These are phyloP conservation scores for Colletotrichum sojae DNA, from an alignment of 2,329 filamentous ascomycete genomes.

Conservation along the genomic window DNA sequence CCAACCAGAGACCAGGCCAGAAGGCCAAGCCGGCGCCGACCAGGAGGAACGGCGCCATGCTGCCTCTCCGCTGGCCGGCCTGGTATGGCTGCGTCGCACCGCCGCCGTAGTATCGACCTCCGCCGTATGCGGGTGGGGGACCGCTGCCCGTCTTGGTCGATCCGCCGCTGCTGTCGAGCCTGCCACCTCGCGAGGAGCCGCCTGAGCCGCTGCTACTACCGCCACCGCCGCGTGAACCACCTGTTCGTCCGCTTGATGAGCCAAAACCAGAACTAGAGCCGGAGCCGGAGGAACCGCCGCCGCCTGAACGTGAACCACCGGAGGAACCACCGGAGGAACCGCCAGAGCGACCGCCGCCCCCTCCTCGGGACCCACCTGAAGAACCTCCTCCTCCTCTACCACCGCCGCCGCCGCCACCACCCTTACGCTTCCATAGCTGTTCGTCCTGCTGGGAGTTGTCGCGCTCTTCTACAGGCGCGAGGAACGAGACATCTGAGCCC, in stretches of 20 bases:
- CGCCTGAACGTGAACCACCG: constrained; percentile 24
- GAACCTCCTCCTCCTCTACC: constrained; percentile 52
- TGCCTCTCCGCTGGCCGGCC: constrained; percentile 57
- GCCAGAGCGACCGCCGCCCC: constrained; percentile 44
- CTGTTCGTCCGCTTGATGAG: constrained; percentile 45
- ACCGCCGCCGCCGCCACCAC: constrained; percentile 69
- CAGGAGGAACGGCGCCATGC: constrained; percentile 65
- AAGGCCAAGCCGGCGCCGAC: constrained; percentile 65
- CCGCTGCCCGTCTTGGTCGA: constrained; percentile 72
- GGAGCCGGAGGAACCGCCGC: neutral
- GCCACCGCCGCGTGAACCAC: constrained; percentile 25
- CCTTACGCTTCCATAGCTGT: constrained; percentile 72
- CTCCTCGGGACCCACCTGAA: constrained; percentile 39
- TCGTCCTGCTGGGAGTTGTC: constrained; percentile 46
- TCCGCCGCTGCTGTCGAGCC: constrained; percentile 60
- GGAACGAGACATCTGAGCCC: constrained; percentile 28
- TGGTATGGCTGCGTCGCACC: constrained; percentile 74
- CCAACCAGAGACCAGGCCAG: constrained; percentile 77
- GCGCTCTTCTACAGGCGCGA: constrained; percentile 41
- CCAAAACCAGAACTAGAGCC: constrained; percentile 38
- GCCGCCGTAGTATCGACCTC: constrained; percentile 76
- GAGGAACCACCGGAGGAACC: constrained; percentile 13
- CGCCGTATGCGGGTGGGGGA: constrained; percentile 69
- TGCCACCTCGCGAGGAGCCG: constrained; percentile 23
- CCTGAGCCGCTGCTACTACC: constrained; percentile 37